Conservation (phyloP, 2,329 filamentous ascomycete species). For the Whalleya microplaca region DNA sequence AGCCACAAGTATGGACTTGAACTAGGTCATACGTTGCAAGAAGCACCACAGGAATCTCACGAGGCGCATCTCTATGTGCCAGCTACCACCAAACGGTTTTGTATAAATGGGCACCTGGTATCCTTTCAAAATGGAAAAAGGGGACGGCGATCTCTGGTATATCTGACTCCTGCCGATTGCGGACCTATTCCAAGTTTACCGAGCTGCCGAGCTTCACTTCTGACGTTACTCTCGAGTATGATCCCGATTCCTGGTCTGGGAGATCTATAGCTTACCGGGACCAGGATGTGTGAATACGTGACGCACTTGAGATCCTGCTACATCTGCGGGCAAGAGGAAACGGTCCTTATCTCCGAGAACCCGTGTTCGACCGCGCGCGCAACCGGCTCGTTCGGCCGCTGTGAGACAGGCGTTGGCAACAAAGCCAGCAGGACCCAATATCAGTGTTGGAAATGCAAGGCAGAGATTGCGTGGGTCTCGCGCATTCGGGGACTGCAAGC, state of each 20-base stretch:
- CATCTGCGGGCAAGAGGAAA: conserved; percentile 42
- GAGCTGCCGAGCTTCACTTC: conserved; percentile 2
- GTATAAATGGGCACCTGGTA: conserved; percentile 21
- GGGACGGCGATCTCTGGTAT: conserved; percentile 11
- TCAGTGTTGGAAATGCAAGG: conserved; percentile 46
- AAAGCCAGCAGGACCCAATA: conserved; percentile 37
- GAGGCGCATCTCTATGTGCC: not conserved
- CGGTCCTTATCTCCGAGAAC: conserved; percentile 46
- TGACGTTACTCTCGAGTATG: conserved; percentile 16
- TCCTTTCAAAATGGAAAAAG: conserved; percentile 1
- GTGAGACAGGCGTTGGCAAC: conserved; percentile 38
- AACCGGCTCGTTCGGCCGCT: conserved; percentile 44
- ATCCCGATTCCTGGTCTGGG: not conserved
- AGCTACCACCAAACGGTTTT: conserved; percentile 3
- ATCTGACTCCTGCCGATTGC: conserved; percentile 4
- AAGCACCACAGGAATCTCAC: conserved; percentile 16
- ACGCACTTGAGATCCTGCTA: conserved; percentile 44
- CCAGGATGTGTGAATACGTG: conserved; percentile 45
- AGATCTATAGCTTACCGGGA: not conserved
- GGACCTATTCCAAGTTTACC: conserved; percentile 8
- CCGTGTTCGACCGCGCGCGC: conserved; percentile 38
- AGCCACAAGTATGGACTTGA: conserved; percentile 15
- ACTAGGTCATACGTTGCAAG: conserved; percentile 24
- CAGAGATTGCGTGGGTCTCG: conserved; percentile 28
- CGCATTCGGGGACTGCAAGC: conserved; percentile 12